A percentile compares a stretch with the other conserved stretches of the same genome.
These are phyloP conservation scores for Mycena indigotica DNA, from an alignment of 768 basidiomycete genomes.

Conservation along the genomic window DNA sequence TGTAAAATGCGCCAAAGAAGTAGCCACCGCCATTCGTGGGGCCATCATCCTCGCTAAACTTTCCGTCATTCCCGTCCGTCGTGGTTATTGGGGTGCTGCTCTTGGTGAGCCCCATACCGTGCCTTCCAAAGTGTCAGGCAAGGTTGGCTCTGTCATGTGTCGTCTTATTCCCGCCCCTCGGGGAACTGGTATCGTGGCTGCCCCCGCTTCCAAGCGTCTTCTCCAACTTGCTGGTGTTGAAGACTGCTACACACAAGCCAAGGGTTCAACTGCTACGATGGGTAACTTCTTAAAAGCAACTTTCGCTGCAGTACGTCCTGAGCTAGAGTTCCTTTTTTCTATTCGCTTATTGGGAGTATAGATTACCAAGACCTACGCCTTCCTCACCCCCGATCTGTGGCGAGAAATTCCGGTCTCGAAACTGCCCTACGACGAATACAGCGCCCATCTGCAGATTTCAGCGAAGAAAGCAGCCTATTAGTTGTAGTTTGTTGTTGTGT, in stretches of 20 bases:
- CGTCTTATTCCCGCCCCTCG: constrained; percentile 97
- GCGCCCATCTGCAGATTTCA: constrained; percentile 84
- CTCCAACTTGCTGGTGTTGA: constrained; percentile 97
- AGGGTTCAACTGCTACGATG: constrained; percentile 98
- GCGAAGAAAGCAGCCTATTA: constrained; percentile 79
- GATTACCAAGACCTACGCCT: constrained; percentile 98
- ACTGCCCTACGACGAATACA: constrained; percentile 94
- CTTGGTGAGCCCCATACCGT: constrained; percentile 99
- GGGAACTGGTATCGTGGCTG: constrained; percentile 99
- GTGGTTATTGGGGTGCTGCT: constrained; percentile 99
- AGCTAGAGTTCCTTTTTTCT: not conserved
- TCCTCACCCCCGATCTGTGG: constrained; percentile 99
- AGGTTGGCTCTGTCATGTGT: constrained; percentile 99
- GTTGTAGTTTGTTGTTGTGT: constrained; percentile 4
- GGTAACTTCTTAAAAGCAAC: constrained; percentile 99
- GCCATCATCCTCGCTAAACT: constrained; percentile 99
- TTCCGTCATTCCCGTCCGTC: constrained; percentile 94
- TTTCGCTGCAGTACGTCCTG: constrained; percentile 75
- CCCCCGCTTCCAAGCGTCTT: constrained; percentile 94
- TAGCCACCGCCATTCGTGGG: constrained; percentile 98
- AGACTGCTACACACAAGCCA: constrained; percentile 97
- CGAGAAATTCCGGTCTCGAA: constrained; percentile 88
- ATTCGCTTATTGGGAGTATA: constrained; percentile 28
- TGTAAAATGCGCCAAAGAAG: constrained; percentile 99
- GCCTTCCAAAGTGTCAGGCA: constrained; percentile 97